Percentiles rank a stretch among this genome's conserved stretches.
phyloP scores from a whole-genome alignment of 2,329 filamentous ascomycete species.

The Juglanconis oblonga region DNA sequence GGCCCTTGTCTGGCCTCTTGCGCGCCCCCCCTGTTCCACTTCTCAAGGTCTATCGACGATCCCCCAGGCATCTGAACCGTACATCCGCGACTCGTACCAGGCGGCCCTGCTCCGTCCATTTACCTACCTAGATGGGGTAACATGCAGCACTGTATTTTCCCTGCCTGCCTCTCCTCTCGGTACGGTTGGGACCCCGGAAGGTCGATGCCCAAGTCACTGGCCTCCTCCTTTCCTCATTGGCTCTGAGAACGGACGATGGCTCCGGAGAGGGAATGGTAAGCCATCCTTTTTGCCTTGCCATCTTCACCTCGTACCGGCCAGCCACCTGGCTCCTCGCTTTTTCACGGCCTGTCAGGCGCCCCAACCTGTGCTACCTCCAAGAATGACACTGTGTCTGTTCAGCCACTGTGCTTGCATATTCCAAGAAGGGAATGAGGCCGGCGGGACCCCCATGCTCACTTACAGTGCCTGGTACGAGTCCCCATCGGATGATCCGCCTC shows the following conservation, averaged over 20 bases:
- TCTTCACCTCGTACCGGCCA: neutral
- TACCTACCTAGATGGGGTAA: neutral
- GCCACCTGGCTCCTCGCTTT: too few relatives aligned
- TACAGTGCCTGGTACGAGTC: neutral
- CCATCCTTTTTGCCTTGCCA: neutral
- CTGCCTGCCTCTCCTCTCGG: neutral
- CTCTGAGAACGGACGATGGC: neutral
- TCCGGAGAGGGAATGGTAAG: neutral
- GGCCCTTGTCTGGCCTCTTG: neutral
- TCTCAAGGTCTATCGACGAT: neutral
- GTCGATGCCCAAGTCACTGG: neutral
- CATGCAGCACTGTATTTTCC: neutral
- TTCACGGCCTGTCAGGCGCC: neutral
- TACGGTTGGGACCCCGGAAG: neutral
- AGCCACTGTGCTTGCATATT: neutral
- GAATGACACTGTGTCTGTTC: neutral
- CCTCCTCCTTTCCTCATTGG: neutral
- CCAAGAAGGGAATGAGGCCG: neutral
- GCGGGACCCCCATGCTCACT: neutral
- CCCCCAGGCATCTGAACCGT: neutral
- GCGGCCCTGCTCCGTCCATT: neutral
- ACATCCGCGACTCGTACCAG: neutral
- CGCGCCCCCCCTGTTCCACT: neutral
- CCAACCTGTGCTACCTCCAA: neutral
- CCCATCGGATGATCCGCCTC: too few relatives aligned